Conservation (phyloP, 192 early-diverging fungal species). For the Umbelopsis vinacea region DNA sequence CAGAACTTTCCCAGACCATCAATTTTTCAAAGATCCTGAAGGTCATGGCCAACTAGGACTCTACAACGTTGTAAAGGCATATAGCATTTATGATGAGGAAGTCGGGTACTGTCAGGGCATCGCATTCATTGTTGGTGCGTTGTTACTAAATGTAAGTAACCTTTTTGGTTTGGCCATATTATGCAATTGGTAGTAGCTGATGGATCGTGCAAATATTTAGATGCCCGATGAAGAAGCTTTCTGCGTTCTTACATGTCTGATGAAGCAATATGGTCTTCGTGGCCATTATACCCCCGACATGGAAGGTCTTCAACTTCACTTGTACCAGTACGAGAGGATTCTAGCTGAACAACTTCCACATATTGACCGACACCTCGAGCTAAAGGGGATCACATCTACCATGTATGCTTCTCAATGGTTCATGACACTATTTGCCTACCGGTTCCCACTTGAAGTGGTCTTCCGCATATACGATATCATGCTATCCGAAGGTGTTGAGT, state of each 20-base stretch:
- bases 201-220: constrained; percentile 31
- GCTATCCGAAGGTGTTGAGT: constrained; percentile 87
- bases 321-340: constrained; percentile 88
- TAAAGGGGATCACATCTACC: constrained; percentile 77
- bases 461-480: constrained; percentile 89
- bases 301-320: constrained; percentile 82
- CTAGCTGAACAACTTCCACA: constrained; percentile 78
- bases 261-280: constrained; percentile 85
- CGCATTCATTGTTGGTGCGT: constrained; percentile 90
- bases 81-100: constrained; percentile 87
- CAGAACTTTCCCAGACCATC: constrained; percentile 87
- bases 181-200: neutral
- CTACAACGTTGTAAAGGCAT: constrained; percentile 91
- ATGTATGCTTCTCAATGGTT: constrained; percentile 99
- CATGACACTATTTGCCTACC: constrained; percentile 96
- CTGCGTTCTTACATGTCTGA: constrained; percentile 84
- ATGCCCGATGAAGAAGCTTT: constrained; percentile 97
- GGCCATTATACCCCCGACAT: constrained; percentile 88
- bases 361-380: constrained; percentile 71
- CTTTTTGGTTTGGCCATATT: constrained; percentile 40
- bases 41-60: constrained; percentile 90
- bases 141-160: constrained; percentile 82
- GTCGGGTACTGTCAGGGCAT: constrained; percentile 99
- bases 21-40: constrained; percentile 78
- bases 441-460: constrained; percentile 86